Conservation (phyloP, 2,329 filamentous ascomycete genomes). For the Aureobasidium lini region DNA sequence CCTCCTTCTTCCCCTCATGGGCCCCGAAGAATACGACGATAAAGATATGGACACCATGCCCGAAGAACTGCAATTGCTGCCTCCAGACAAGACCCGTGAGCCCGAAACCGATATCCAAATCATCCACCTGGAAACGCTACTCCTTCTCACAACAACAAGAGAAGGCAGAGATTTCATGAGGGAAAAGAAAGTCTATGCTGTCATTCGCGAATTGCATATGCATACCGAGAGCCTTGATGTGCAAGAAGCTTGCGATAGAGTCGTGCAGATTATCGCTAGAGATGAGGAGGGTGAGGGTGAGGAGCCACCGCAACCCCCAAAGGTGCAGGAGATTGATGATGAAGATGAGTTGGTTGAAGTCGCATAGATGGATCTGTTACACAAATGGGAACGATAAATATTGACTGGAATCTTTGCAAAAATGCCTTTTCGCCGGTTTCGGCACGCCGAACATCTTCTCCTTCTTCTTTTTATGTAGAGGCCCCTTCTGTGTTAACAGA, state of each 20-base stretch:
- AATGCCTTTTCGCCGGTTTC: no score
- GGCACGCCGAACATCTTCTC: no score
- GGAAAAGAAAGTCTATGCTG: constrained; percentile 74
- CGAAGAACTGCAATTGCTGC: constrained; percentile 79
- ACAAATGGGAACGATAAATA: neutral
- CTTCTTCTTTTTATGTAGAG: no score
- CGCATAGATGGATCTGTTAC: neutral
- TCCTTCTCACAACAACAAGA: constrained; percentile 71
- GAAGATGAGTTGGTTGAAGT: constrained; percentile 37
- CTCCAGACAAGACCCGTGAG: constrained; percentile 83
- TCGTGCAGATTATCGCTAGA: constrained; percentile 83
- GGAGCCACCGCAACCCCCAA: constrained; percentile 30
- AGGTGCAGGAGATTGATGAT: constrained; percentile 36
- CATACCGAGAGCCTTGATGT: constrained; percentile 72
- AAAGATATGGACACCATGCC: constrained; percentile 84
- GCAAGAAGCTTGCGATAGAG: constrained; percentile 73
- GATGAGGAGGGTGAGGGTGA: constrained; percentile 59
- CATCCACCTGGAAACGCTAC: constrained; percentile 82
- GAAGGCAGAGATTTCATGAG: constrained; percentile 69
- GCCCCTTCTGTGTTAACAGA: no score
- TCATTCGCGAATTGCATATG: constrained; percentile 78
- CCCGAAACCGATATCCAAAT: constrained; percentile 66
- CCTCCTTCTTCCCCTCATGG: constrained; percentile 78
- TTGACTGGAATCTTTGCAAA: no score
- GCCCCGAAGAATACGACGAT: constrained; percentile 77